Conservation (phyloP, 2,329 filamentous ascomycete genomes). For the Aspergillus clavatus region DNA sequence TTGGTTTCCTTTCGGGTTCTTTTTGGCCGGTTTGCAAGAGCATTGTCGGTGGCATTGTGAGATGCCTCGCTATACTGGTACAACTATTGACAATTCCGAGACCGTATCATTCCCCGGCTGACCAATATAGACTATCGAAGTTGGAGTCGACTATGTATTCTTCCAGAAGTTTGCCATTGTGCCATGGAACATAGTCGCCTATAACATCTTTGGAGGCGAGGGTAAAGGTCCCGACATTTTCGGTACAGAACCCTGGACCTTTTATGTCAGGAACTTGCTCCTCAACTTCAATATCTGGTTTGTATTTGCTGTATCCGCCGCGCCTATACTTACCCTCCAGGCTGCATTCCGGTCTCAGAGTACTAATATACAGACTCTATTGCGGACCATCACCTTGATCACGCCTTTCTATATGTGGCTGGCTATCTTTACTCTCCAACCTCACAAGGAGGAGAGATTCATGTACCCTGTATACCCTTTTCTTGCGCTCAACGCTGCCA, state of each 20-base stretch:
- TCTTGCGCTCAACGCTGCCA: slow-evolving; percentile 79
- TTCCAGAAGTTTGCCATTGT: slow-evolving; percentile 75
- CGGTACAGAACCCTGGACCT: slow-evolving; percentile 93
- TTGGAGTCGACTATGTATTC: slow-evolving; percentile 73
- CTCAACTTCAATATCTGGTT: slow-evolving; percentile 98
- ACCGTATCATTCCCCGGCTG: slow-evolving; percentile 15
- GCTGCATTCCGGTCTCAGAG: slow-evolving; percentile 59
- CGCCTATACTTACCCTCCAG: slow-evolving; percentile 72
- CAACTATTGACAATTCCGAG: slow-evolving; percentile 22
- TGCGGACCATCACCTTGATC: slow-evolving; percentile 73
- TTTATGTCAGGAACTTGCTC: slow-evolving; percentile 84
- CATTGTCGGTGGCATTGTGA: slow-evolving; percentile 62
- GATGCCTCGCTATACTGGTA: slow-evolving; percentile 66
- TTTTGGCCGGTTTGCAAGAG: slow-evolving; percentile 57
- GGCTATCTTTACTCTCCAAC: slow-evolving; percentile 81
- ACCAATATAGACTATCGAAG: slow-evolving; percentile 58
- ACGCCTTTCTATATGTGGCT: slow-evolving; percentile 94
- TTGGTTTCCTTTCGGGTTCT: slow-evolving; percentile 50
- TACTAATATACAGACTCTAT: slow-evolving; percentile 61
- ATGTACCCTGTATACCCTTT: slow-evolving; percentile 97
- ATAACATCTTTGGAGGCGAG: slow-evolving; percentile 83
- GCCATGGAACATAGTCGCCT: slow-evolving; percentile 87
- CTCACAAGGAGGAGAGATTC: slow-evolving; percentile 97
- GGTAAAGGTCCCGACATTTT: slow-evolving; percentile 84
- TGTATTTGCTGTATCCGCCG: slow-evolving; percentile 65